A percentile compares a stretch with the other conserved stretches of the same genome.
phyloP scores from a whole-genome alignment of 2,329 filamentous ascomycete species.

The Cladosporium oxysporum region DNA sequence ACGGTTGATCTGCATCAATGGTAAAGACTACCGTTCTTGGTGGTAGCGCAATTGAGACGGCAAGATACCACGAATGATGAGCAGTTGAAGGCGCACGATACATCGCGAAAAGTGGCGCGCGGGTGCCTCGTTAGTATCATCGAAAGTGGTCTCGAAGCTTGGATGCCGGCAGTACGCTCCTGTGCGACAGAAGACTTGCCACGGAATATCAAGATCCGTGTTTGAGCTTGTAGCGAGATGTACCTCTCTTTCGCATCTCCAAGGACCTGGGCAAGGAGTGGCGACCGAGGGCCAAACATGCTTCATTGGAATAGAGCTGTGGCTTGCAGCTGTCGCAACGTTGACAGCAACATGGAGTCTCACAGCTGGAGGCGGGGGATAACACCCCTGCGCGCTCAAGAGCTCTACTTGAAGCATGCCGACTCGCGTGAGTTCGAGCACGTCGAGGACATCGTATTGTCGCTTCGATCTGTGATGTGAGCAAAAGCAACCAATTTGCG shows the following conservation, averaged over 20 bases:
- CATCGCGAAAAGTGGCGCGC: background rate
- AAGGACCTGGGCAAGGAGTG: background rate
- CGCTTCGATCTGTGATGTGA: background rate
- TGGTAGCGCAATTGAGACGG: background rate
- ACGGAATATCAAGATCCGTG: background rate
- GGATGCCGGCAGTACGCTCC: background rate
- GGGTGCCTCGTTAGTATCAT: background rate
- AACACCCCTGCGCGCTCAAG: background rate
- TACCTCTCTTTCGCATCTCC: background rate
- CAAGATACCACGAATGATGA: background rate
- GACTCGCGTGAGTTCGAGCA: background rate
- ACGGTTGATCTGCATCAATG: background rate
- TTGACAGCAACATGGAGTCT: background rate
- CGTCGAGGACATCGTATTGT: background rate
- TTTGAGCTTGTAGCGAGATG: background rate
- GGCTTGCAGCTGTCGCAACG: background rate
- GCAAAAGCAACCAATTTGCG: background rate
- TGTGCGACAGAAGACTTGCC: background rate
- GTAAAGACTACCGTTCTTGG: background rate
- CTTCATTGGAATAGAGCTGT: background rate
- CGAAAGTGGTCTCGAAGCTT: background rate
- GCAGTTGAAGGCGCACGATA: background rate
- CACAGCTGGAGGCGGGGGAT: background rate
- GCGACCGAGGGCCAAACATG: background rate
- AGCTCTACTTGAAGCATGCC: background rate